Evolutionary conservation across 2,329 filamentous ascomycete genomes (phyloP), one percentile per base, ranked within the genome.

Genomic region (Arthrobotrys sphaeroides): DNA sequence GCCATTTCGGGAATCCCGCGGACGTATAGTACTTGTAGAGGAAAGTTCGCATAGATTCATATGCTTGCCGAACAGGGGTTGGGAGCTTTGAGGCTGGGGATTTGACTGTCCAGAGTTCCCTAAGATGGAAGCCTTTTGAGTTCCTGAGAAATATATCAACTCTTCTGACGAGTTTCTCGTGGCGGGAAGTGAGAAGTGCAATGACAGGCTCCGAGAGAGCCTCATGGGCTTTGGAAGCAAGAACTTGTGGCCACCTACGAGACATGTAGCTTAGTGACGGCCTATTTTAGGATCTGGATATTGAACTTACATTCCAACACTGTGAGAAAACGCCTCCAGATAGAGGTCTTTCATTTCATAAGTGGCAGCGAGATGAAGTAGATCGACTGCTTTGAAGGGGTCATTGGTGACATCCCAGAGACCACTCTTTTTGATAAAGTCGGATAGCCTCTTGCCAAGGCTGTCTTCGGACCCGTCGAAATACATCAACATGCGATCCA

Each of bases 331-430:
- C 2, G 73, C 59, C 33, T 77, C 73, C 6, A 47, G 1, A 36
- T 77, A 77, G 1, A 77, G 26, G 5, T 42, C 45, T 18, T 72
- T 31, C 61, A 72, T 66, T 28, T 77, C 51, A n/a, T 72, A 77
- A 6, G 66, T 66, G 24, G 45, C 13, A 5, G 73, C 65, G 2
- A 77, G 45, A 26, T 55, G 42, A 18, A 77, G 73, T 6, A 77
- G 28, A 43, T 72, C 66, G 3, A 72, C 60, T 3, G 73, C 73
- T 16, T 77, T 77, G 10, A 62, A 31, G 4, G 66, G 60, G 24
- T 77, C 73, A 38, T 77, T 77, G 33, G 59, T 72, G 13, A 77
- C 73, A 28, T 77, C 66, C 66, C 73, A 77, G n/a, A 77, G 38
- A 6, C 66, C 73, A 43, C 59, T 66, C 20, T 57, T 66, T 5